Evolutionary conservation across 345 rosid species (phyloP).

Genomic region (rapeseed (Brassica napus)): DNA sequence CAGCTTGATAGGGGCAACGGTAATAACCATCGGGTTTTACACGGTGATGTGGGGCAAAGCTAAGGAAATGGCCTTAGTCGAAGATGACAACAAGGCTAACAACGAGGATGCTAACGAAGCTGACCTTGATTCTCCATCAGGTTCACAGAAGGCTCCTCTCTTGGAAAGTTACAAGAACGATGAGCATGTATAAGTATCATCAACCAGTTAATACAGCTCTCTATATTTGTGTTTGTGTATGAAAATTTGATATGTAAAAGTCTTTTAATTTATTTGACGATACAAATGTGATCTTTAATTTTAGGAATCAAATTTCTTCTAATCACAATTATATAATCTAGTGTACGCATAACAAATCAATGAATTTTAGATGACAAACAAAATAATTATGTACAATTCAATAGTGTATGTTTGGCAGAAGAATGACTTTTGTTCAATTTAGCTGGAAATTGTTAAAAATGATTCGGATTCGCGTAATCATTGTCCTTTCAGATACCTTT

Average conservation of each 20-base stretch:
- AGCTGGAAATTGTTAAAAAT: not conserved
- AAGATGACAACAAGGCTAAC: conserved; percentile 39
- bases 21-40: conserved; percentile 77
- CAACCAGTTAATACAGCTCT: not conserved
- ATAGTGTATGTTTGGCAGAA: not conserved
- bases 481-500: not conserved
- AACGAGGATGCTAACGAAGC: conserved; percentile 26
- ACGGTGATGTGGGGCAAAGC: conserved; percentile 92
- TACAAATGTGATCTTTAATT: conserved; percentile 17
- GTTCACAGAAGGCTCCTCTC: conserved; percentile 55
- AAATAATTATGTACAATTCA: not conserved
- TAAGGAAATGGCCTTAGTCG: conserved; percentile 57
- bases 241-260: conserved; percentile 16
- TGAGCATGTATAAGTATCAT: conserved; percentile 40
- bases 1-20: conserved; percentile 73
- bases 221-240: not conserved
- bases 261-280: conserved; percentile 24
- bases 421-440: not conserved
- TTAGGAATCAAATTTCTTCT: conserved; percentile 21
- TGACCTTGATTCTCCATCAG: conserved; percentile 34
- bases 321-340: not conserved
- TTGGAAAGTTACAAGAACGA: conserved; percentile 54
- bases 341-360: not conserved
- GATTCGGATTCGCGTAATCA: not conserved
- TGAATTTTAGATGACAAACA: not conserved